Conservation (phyloP, 176 grass and related monocot genomes). For the Ampelocalamus luodianensis region DNA sequence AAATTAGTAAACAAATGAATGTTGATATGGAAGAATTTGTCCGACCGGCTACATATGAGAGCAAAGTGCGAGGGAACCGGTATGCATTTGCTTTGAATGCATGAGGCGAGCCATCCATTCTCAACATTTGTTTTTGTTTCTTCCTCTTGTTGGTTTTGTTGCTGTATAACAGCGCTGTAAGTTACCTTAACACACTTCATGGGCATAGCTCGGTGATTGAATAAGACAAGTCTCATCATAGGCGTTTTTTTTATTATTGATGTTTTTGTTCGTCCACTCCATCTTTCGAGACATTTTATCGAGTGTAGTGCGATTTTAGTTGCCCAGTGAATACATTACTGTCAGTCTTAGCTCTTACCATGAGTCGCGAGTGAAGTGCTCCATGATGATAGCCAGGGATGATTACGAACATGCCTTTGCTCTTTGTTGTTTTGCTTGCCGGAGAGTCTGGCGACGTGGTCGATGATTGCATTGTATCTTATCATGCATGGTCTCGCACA, state of each 20-base stretch:
- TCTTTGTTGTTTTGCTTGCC: not conserved
- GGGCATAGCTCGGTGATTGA: conserved; percentile 45
- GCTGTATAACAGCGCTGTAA: conserved; percentile 34
- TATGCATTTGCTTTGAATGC: conserved; percentile 35
- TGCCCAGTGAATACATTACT: not conserved
- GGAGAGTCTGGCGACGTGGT: too few species aligned
- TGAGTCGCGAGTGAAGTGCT: too few species aligned
- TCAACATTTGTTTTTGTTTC: conserved; percentile 13
- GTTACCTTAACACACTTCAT: conserved; percentile 43
- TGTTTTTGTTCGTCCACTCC: not conserved
- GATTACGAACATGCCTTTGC: not conserved
- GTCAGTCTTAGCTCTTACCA: not conserved
- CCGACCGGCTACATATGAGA: conserved; percentile 28
- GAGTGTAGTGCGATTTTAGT: not conserved
- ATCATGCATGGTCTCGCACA: too few species aligned
- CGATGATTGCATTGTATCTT: too few species aligned
- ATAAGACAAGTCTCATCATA: conserved; percentile 37
- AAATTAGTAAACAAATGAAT: conserved; percentile 44
- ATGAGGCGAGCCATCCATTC: conserved; percentile 29
- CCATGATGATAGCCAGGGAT: not conserved
- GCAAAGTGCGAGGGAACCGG: conserved; percentile 31
- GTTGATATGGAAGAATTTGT: conserved; percentile 61
- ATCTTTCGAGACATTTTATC: not conserved
- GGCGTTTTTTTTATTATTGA: not conserved
- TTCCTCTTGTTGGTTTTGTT: conserved; percentile 12